phyloP scores from a whole-genome alignment of 1,284 basidiomycete species.

The Apiotrichum akiyoshidainum region DNA sequence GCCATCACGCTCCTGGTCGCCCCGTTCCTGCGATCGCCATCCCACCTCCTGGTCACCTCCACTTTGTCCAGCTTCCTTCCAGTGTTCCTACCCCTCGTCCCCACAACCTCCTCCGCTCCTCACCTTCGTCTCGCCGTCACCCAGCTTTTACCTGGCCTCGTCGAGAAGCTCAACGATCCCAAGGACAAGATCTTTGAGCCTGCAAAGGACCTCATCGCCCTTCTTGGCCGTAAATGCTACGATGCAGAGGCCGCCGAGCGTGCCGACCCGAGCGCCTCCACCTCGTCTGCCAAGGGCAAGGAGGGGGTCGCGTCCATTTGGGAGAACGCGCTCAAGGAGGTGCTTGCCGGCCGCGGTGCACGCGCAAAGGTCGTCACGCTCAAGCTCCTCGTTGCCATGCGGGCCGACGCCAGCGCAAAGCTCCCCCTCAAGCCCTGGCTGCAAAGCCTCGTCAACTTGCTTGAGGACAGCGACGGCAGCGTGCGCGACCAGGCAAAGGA shows the following conservation, averaged over 20 bases:
- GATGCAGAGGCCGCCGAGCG: constrained; percentile 20
- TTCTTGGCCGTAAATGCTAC: constrained; percentile 34
- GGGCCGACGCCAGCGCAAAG: constrained; percentile 72
- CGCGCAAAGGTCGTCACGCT: constrained; percentile 56
- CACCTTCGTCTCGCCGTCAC: constrained; percentile 32
- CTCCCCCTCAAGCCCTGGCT: constrained; percentile 84
- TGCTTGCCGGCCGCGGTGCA: constrained; percentile 71
- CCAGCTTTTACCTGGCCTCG: constrained; percentile 35
- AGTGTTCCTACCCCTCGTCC: constrained; percentile 40
- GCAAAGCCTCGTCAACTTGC: constrained; percentile 69
- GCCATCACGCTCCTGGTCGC: constrained; percentile 39
- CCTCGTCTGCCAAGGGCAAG: constrained; percentile 55
- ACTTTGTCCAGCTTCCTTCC: constrained; percentile 43
- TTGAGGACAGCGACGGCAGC: constrained; percentile 85
- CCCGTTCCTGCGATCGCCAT: constrained; percentile 35
- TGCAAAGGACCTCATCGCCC: constrained; percentile 28
- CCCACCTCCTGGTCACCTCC: constrained; percentile 39
- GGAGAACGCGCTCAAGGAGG: constrained; percentile 70
- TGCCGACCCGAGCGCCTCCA: not conserved
- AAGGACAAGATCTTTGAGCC: constrained; percentile 43
- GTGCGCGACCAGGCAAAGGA: constrained; percentile 79
- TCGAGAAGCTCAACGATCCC: constrained; percentile 47
- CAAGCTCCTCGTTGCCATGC: constrained; percentile 50
- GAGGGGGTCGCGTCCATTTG: constrained; percentile 73
- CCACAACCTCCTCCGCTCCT: constrained; percentile 9